phyloP scores from a whole-genome alignment of 2,329 filamentous ascomycete genomes.

The Fusarium sp. region DNA sequence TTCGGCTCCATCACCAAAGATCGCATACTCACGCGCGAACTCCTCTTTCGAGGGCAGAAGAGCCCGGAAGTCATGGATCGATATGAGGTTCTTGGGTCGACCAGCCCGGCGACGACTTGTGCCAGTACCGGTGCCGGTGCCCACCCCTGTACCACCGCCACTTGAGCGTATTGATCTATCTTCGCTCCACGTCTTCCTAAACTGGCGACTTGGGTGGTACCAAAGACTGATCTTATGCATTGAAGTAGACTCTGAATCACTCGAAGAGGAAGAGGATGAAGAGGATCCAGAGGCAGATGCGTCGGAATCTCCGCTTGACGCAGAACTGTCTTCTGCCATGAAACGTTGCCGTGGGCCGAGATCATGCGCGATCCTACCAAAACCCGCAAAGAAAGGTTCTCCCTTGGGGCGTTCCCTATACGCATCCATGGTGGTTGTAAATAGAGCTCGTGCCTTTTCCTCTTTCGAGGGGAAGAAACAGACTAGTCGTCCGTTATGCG shows the following conservation, averaged over 20 bases:
- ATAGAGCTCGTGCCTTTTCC: constrained; percentile 66
- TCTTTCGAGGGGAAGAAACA: constrained; percentile 80
- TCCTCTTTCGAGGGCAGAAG: constrained; percentile 83
- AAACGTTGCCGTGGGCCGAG: constrained; percentile 62
- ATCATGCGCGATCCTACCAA: constrained; percentile 68
- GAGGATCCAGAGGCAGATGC: constrained; percentile 64
- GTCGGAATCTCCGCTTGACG: constrained; percentile 64
- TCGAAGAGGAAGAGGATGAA: constrained; percentile 68
- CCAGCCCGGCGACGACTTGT: constrained; percentile 63
- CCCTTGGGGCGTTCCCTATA: constrained; percentile 64
- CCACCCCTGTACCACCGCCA: constrained; percentile 68
- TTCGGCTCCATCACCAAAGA: constrained; percentile 85
- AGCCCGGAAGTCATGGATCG: constrained; percentile 77
- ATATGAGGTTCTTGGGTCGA: constrained; percentile 76
- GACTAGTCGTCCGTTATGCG: constrained; percentile 71
- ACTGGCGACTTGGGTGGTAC: constrained; percentile 66
- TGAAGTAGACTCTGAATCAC: constrained; percentile 73
- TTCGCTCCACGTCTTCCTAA: constrained; percentile 69
- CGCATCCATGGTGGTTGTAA: constrained; percentile 62
- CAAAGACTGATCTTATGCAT: constrained; percentile 70
- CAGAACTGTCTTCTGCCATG: constrained; percentile 64
- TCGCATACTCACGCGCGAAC: constrained; percentile 83
- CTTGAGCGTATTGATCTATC: constrained; percentile 70
- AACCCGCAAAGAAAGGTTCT: constrained; percentile 69
- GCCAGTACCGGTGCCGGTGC: constrained; percentile 65